Evolutionary conservation across 2,329 filamentous ascomycete species (phyloP), one percentile per base, ranked within the genome.

Genomic region (Trichoderma sp.): DNA sequence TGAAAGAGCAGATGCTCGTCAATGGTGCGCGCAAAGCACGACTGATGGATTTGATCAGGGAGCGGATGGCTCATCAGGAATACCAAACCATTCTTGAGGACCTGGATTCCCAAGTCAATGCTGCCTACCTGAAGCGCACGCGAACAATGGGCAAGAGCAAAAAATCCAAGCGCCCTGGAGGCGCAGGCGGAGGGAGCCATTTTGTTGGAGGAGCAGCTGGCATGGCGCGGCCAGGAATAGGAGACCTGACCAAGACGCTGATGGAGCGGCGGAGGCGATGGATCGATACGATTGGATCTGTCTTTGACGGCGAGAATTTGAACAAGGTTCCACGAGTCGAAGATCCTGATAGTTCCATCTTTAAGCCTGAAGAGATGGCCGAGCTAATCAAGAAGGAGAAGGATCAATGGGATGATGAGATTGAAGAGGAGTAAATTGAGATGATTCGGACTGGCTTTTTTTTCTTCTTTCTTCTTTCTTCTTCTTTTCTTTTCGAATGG

Each of bases 71-170:
- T 0, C 90, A 96, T 81, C 96, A 99, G 77, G 96, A 99, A 78
- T 99, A 97, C 83, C 91, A 91, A 78, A 97, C 94, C 68, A 99
- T 99, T 74, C 90, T 96, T 61, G 96, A 99, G 77, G 96, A 99
- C 78, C 89, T 99, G 26, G 96, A 99, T 83, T 89, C 90, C 52
- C 96, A 98, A 78, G 94, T 98, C 52, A 94, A 98, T 77, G 91
- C 93, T 63, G 95, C 96, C 4, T 99, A 98, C 77, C 89, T 97
- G 55, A 99, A 99, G 82, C 91, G 96, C 28, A 98, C 95, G 32
- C 90, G 96, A 58, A 97, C 93, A 0, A 91, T 98, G 81, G 93
- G 94, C 78, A 96, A 98, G 83, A 93, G 89, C 79, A 96, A 96
- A 80, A 97, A 97, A 82, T 90, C 94, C 68, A 95, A 96, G 77